These are phyloP conservation scores for Saitozyma podzolica DNA, from an alignment of 768 basidiomycete genomes.

Conservation along the genomic window DNA sequence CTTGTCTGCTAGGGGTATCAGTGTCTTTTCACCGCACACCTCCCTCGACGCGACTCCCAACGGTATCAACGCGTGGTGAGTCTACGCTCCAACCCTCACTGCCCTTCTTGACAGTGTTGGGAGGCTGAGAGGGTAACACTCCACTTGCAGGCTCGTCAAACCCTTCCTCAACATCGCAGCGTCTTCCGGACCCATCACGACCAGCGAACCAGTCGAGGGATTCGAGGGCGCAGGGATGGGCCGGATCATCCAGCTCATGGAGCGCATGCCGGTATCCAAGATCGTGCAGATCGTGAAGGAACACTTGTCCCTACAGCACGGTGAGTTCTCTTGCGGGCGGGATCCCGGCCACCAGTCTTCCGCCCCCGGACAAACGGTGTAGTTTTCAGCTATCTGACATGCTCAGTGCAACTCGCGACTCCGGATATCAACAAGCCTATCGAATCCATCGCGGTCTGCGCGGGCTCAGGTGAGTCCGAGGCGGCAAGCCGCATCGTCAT, in stretches of 20 bases:
- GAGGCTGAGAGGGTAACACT: not conserved
- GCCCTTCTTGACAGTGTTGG: not conserved
- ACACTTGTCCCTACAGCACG: conserved; percentile 62
- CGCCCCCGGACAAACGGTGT: not conserved
- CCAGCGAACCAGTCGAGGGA: conserved; percentile 17
- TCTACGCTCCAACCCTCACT: conserved; percentile 1
- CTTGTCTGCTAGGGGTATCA: conserved; percentile 79
- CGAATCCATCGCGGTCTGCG: conserved; percentile 78
- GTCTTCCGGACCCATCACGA: conserved; percentile 22
- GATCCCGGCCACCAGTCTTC: not conserved
- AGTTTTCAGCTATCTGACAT: not conserved
- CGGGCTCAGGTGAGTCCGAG: conserved; percentile 66
- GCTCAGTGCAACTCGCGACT: conserved; percentile 42
- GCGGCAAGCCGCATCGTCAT: no score
- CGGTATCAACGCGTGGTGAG: conserved; percentile 84
- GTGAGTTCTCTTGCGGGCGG: conserved; percentile 55
- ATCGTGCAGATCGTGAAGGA: conserved; percentile 70
- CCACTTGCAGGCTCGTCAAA: conserved; percentile 33
- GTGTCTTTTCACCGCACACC: conserved; percentile 84
- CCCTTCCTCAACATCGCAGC: conserved; percentile 27
- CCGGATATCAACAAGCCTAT: conserved; percentile 36
- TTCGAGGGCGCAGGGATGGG: conserved; percentile 62
- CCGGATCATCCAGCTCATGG: conserved; percentile 64
- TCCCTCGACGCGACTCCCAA: conserved; percentile 78
- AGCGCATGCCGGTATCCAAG: conserved; percentile 63